Percentiles rank a stretch among this genome's conserved stretches.
Conservation (phyloP, 2,329 filamentous ascomycete species). For the Bipolaris sorokiniana region DNA sequence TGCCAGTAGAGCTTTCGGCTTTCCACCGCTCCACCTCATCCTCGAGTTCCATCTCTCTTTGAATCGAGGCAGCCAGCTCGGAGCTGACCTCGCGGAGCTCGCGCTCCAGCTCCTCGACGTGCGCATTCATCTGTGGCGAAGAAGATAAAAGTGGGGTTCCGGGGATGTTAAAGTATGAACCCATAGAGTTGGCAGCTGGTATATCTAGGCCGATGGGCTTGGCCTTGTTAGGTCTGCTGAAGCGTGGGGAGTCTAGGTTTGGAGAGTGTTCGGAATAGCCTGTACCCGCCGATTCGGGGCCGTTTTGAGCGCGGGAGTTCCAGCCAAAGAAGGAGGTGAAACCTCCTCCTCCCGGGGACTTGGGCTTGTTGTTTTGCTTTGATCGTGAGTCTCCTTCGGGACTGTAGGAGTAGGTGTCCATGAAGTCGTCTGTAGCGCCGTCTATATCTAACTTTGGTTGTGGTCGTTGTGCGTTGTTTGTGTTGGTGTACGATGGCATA, state of each 20-base stretch:
- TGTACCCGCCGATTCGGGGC: slow-evolving; percentile 65
- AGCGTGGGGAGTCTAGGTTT: slow-evolving; percentile 65
- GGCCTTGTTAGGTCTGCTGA: slow-evolving; percentile 40
- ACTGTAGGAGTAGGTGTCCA: slow-evolving; percentile 45
- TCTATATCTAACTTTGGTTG: slow-evolving; percentile 46
- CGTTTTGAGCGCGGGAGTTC: slow-evolving; percentile 62
- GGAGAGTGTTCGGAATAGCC: slow-evolving; percentile 66
- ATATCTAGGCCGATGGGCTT: slow-evolving; percentile 59
- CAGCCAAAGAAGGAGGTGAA: slow-evolving; percentile 72
- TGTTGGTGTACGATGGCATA: slow-evolving; percentile 44
- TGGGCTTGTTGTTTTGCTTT: slow-evolving; percentile 46
- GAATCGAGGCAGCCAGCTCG: slow-evolving; percentile 90
- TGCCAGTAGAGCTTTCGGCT: slow-evolving; percentile 69
- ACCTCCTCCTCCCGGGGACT: slow-evolving; percentile 57
- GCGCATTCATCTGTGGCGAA: slow-evolving; percentile 56
- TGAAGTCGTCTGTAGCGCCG: slow-evolving; percentile 46
- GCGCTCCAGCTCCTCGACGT: slow-evolving; percentile 89
- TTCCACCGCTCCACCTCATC: slow-evolving; percentile 90
- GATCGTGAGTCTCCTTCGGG: slow-evolving; percentile 32
- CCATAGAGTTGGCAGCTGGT: slow-evolving; percentile 56
- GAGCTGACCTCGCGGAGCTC: slow-evolving; percentile 92
- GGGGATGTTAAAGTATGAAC: slow-evolving; percentile 55
- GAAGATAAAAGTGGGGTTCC: slow-evolving; percentile 54
- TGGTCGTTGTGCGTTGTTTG: slow-evolving; percentile 27
- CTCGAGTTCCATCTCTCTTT: slow-evolving; percentile 94